Evolutionary conservation across 1,139 yeast species (phyloP).

Genomic region (Fermentozyma sake): DNA sequence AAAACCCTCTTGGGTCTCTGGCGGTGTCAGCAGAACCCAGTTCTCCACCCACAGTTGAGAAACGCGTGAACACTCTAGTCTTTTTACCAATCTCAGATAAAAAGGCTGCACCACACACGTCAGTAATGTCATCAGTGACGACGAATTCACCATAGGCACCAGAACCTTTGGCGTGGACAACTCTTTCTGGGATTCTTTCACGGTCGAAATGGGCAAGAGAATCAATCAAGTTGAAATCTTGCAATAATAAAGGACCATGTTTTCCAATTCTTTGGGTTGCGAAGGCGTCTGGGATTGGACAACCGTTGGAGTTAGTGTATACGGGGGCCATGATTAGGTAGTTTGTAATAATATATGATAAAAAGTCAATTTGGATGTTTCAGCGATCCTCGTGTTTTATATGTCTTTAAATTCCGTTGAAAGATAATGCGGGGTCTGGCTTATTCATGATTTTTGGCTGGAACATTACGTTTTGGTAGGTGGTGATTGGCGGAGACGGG

Average conservation of each 20-base stretch:
- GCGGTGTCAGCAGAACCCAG: constrained; percentile 80
- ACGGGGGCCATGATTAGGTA: constrained; percentile 28
- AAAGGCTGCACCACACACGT: constrained; percentile 66
- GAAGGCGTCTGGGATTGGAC: constrained; percentile 63
- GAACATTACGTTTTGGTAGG: no score
- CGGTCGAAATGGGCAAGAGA: constrained; percentile 79
- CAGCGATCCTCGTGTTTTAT: background rate
- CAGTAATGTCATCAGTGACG: constrained; percentile 78
- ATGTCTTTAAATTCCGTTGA: background rate
- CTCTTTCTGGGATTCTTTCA: constrained; percentile 86
- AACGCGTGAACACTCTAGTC: constrained; percentile 69
- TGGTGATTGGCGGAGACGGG: no score
- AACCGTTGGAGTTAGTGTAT: constrained; percentile 69
- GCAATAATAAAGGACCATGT: constrained; percentile 71
- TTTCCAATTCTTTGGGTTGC: constrained; percentile 74
- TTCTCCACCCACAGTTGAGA: constrained; percentile 90
- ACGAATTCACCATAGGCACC: constrained; percentile 82
- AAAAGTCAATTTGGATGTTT: no score
- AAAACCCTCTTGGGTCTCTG: constrained; percentile 87
- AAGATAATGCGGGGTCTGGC: no score
- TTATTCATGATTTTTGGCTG: no score
- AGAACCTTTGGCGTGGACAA: constrained; percentile 87
- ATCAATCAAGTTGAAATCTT: constrained; percentile 76
- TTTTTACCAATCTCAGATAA: constrained; percentile 71
- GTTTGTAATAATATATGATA: no score